A percentile compares a stretch with the other conserved stretches of the same genome.
These are phyloP conservation scores for Teratosphaeria pseudoeucalypti DNA, from an alignment of 2,329 filamentous ascomycete species.

Conservation along the genomic window DNA sequence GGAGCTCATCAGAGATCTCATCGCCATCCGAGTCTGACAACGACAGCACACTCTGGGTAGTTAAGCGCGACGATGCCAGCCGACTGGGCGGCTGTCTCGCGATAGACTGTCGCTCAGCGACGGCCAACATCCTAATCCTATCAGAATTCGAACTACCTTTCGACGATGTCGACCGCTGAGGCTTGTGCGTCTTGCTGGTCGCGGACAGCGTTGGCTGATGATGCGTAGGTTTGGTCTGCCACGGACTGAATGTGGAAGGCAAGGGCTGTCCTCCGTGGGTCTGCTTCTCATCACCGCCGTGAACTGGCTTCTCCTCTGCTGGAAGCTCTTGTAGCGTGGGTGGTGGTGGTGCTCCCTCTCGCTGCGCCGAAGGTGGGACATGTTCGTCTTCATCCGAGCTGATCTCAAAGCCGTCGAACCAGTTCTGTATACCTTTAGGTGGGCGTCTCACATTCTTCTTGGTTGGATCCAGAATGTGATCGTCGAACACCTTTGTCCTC, in stretches of 20 bases:
- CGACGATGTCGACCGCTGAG: not conserved
- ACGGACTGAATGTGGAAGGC: conserved; percentile 10
- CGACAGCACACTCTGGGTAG: conserved; percentile 11
- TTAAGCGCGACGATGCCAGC: conserved; percentile 7
- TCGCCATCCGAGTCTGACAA: conserved; percentile 25
- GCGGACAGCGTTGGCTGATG: not conserved
- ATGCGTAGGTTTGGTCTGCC: not conserved
- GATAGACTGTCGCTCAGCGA: not conserved
- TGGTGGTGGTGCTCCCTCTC: not conserved
- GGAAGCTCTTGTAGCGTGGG: conserved; percentile 13
- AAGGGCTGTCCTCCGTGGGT: conserved; percentile 6
- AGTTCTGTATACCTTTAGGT: conserved; percentile 39
- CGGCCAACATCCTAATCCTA: conserved; percentile 1
- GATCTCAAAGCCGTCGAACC: conserved; percentile 38
- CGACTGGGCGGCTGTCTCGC: conserved; percentile 3
- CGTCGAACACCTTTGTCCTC: conserved; percentile 20
- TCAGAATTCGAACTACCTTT: conserved; percentile 1
- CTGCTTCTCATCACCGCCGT: not conserved
- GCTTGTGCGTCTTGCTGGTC: not conserved
- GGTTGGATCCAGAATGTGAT: conserved; percentile 34
- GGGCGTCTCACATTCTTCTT: conserved; percentile 39
- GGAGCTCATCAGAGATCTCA: conserved; percentile 16
- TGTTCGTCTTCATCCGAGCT: conserved; percentile 19
- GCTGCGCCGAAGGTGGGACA: conserved; percentile 3
- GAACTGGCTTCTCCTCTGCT: conserved; percentile 7